Percentiles rank a stretch among this genome's conserved stretches.
Evolutionary conservation across 306 rosid species (phyloP).

Genomic region (Lablab purpureus): DNA sequence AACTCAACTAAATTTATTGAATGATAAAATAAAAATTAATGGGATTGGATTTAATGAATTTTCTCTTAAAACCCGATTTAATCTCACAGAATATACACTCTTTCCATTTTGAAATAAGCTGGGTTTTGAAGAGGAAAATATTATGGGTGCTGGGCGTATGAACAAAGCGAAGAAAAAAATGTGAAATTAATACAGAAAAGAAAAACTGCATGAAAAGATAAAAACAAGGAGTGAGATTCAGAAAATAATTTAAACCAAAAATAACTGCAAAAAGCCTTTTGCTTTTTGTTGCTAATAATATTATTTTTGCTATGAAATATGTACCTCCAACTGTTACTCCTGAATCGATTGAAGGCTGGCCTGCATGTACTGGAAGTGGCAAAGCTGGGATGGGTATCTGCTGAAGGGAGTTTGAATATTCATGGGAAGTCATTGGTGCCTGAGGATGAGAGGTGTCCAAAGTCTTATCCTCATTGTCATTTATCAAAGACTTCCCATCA

Average conservation of each 20-base stretch:
- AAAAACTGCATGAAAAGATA: not conserved
- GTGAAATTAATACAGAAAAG: not conserved
- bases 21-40: not conserved
- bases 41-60: not conserved
- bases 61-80: not conserved
- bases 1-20: not conserved
- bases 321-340: constrained; percentile 67
- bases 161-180: not conserved
- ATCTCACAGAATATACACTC: not conserved
- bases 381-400: constrained; percentile 64
- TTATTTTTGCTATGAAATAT: constrained; percentile 41
- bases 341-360: constrained; percentile 63
- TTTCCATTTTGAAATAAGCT: not conserved
- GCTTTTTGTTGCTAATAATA: constrained; percentile 24
- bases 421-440: constrained; percentile 55
- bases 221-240: not conserved
- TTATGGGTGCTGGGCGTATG: constrained; percentile 8
- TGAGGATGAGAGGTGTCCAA: constrained; percentile 53
- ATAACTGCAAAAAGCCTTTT: not conserved
- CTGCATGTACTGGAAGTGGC: constrained; percentile 60
- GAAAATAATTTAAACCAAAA: constrained; percentile 13
- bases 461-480: constrained; percentile 59
- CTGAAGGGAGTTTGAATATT: constrained; percentile 64
- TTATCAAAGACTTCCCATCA: constrained; percentile 69
- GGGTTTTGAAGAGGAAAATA: not conserved